Evolutionary conservation across 768 basidiomycete species (phyloP).

Genomic region (Pholiota microspora): DNA sequence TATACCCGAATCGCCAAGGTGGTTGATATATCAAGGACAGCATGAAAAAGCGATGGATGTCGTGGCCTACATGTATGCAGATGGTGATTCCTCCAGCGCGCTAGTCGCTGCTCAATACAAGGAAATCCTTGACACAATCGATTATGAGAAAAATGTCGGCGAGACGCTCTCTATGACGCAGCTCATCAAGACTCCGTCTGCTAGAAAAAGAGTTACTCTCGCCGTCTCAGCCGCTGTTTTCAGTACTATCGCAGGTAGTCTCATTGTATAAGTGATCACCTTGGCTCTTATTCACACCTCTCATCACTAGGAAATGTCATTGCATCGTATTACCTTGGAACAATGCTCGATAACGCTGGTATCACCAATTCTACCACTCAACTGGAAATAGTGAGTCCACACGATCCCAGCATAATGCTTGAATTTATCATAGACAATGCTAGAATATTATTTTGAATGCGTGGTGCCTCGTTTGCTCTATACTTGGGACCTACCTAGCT

Average conservation of each 20-base stretch:
- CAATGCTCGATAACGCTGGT: constrained; percentile 17
- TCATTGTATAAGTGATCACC: too few relatives aligned
- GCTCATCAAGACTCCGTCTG: constrained; percentile 12
- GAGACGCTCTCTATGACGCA: constrained; percentile 11
- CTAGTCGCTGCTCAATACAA: constrained; percentile 11
- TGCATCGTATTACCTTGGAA: constrained; percentile 17
- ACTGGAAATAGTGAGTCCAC: constrained; percentile 10
- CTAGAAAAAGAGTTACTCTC: constrained; percentile 14
- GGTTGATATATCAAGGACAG: constrained; percentile 23
- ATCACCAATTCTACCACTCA: constrained; percentile 15
- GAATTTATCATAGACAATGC: neutral
- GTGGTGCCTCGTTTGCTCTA: constrained; percentile 17
- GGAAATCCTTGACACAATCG: constrained; percentile 12
- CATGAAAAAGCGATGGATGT: constrained; percentile 11
- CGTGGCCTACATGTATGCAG: constrained; percentile 14
- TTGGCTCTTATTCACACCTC: neutral
- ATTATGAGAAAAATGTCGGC: constrained; percentile 11
- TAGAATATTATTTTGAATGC: constrained; percentile 18
- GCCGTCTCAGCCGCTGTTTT: constrained; percentile 17
- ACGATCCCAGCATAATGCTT: too few relatives aligned
- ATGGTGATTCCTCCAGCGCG: constrained; percentile 8
- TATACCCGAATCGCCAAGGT: constrained; percentile 39
- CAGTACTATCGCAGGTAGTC: constrained; percentile 16
- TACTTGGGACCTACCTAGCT: constrained; percentile 14
- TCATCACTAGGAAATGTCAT: constrained; percentile 13